Conservation (phyloP, 192 early-diverging fungal genomes). For the Coemansia umbellata region DNA sequence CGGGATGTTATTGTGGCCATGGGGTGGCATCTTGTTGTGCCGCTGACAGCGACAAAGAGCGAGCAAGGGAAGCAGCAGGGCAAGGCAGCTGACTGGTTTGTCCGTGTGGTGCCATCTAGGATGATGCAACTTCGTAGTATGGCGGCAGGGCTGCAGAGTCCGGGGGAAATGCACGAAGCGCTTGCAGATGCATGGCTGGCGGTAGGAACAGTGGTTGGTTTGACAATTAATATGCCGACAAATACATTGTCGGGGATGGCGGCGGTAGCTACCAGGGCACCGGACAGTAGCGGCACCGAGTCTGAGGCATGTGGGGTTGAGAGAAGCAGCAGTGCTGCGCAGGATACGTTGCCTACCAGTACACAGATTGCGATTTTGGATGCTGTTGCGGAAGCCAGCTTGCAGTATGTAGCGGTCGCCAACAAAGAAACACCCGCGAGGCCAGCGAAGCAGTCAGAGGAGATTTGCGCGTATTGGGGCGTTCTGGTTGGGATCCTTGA, state of each 20-base stretch:
- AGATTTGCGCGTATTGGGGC: constrained; percentile 24
- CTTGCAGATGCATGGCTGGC: constrained; percentile 27
- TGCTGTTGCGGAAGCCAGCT: constrained; percentile 15
- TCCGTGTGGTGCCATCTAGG: constrained; percentile 13
- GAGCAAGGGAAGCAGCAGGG: neutral
- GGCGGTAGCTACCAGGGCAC: neutral
- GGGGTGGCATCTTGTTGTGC: constrained; percentile 31
- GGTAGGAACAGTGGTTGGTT: constrained; percentile 16
- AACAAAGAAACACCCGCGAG: neutral
- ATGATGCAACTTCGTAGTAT: constrained; percentile 19
- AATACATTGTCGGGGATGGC: neutral
- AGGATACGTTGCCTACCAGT: neutral
- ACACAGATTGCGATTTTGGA: constrained; percentile 28
- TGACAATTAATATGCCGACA: constrained; percentile 10
- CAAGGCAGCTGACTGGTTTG: constrained; percentile 20
- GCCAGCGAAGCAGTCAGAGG: constrained; percentile 6
- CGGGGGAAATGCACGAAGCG: neutral
- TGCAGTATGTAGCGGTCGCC: constrained; percentile 2
- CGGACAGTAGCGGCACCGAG: neutral
- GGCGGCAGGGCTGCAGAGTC: neutral
- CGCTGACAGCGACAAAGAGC: neutral
- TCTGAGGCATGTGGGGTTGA: neutral
- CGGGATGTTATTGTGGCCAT: constrained; percentile 30
- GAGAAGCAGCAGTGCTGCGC: neutral
- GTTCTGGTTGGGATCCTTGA: constrained; percentile 25